Base-by-base conservation (phyloP, 208 protist genomes). In the Zelonia costaricensis region DNA sequence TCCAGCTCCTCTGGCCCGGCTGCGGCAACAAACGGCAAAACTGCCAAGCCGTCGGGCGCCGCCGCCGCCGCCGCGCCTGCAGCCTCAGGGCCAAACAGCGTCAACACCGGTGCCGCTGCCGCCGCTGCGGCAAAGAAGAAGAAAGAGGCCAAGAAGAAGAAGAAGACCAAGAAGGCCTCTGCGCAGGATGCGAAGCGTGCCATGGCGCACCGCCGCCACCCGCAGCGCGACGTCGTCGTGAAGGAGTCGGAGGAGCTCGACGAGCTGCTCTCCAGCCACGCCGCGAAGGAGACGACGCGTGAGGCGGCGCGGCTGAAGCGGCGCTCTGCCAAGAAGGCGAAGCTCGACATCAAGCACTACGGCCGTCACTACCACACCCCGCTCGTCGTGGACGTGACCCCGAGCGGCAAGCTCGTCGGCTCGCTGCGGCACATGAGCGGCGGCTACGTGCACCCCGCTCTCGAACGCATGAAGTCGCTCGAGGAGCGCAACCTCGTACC, bases 401-500 rank as follows among this genome's bases (percentile, higher is more conserved):
- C 86, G 31, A 79, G 45, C 10, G 74, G 86, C 25, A 82, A 88
- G 64, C 72, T 95, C 8, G 86, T 93, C 2, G 90, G 86, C 25
- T 90, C 90, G 5, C 78, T 95, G 33, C 81, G 90, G 12, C 86
- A 95, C 20, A 44, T 95, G 30, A 82, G 74, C 45, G 86, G 82
- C 30, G 76, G 86, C 44, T 79, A 65, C 59, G 73, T 95, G 16
- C 86, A 95, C 63, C 84, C 86, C 1, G 78, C 69, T 4, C 52
- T 89, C 49, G 90, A 95, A 12, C 81, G 90, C 40, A 93, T 95
- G 82, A 95, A 95, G 69, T 95, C 90, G 10, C 62, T 95, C 13
- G 90, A 95, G 77, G 90, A 95, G 73, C 86, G 90, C 62, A 95
- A 95, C 65, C 71, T 95, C 31, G 73, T 95, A 33, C 90, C 86